Percentiles rank a stretch among this genome's conserved stretches.
Conservation (phyloP, 345 rosid genomes). For the Eucalyptus rudis region DNA sequence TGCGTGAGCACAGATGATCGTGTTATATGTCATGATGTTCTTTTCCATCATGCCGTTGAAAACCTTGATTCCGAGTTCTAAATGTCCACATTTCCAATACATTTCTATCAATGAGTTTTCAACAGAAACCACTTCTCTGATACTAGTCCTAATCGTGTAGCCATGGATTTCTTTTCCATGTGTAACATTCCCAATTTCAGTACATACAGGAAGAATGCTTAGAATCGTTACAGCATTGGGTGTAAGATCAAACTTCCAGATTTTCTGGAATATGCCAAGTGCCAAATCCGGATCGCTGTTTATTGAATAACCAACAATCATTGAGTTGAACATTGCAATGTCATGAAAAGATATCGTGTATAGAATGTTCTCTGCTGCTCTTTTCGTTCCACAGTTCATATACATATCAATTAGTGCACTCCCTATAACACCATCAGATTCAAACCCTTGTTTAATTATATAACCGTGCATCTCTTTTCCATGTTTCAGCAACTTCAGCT, state of each 20-base stretch:
- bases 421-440: constrained; percentile 27
- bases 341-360: constrained; percentile 7
- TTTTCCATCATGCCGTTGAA: constrained; percentile 18
- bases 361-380: constrained; percentile 30
- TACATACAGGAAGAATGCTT: constrained; percentile 33
- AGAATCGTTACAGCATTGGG: constrained; percentile 31
- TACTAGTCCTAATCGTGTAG: constrained; percentile 18
- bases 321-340: constrained; percentile 36
- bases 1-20: constrained; percentile 34
- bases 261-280: constrained; percentile 12
- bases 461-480: constrained; percentile 41
- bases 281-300: constrained; percentile 12
- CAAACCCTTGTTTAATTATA: constrained; percentile 25
- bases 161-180: constrained; percentile 49
- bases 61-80: constrained; percentile 18
- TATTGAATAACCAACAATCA: constrained; percentile 34
- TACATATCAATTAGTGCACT: constrained; percentile 48
- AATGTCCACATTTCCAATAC: constrained; percentile 40
- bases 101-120: constrained; percentile 36
- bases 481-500: constrained; percentile 23
- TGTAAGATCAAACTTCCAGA: constrained; percentile 11
- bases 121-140: constrained; percentile 13
- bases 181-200: constrained; percentile 16
- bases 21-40: constrained; percentile 37
- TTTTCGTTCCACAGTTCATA: constrained; percentile 19